Evolutionary conservation across 108 stramenopile genomes (phyloP).

Genomic region (Parietichytrium sp.): DNA sequence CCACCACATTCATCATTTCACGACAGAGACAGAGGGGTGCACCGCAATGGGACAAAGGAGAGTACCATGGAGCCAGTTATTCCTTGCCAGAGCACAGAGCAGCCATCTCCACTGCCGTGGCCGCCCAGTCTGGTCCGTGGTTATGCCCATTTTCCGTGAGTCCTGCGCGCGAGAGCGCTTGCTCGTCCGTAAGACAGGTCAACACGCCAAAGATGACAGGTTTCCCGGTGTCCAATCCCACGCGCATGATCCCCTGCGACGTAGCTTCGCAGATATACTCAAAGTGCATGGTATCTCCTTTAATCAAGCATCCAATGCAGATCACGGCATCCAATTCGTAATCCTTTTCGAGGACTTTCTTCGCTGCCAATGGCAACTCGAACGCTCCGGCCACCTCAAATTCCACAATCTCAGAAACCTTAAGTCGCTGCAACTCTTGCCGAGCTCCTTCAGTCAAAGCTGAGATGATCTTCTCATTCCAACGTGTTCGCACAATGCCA

Average conservation of each 20-base stretch:
- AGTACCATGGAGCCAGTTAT: too few relatives aligned
- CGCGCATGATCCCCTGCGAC: conserved; percentile 88
- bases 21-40: too few relatives aligned
- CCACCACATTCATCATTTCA: too few relatives aligned
- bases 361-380: conserved; percentile 89
- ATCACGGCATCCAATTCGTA: conserved; percentile 84
- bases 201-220: conserved; percentile 84
- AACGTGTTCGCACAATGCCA: conserved; percentile 57
- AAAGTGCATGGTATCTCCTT: conserved; percentile 97
- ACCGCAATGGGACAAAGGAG: too few relatives aligned
- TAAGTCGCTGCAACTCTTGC: conserved; percentile 46
- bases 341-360: background rate
- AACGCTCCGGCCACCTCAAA: conserved; percentile 92
- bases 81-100: too few relatives aligned
- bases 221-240: conserved; percentile 72
- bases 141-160: conserved; percentile 73
- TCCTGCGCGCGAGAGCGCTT: conserved; percentile 73
- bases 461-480: conserved; percentile 56
- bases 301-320: conserved; percentile 89
- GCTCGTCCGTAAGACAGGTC: conserved; percentile 57
- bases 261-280: conserved; percentile 95
- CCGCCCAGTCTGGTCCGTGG: conserved; percentile 90
- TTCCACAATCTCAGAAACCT: conserved; percentile 51
- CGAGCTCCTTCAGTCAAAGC: conserved; percentile 45
- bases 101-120: conserved; percentile 93